Percentiles rank a stretch among this genome's conserved stretches.
Conservation (phyloP, 768 basidiomycete species). For the Collybiopsis luxurians region DNA sequence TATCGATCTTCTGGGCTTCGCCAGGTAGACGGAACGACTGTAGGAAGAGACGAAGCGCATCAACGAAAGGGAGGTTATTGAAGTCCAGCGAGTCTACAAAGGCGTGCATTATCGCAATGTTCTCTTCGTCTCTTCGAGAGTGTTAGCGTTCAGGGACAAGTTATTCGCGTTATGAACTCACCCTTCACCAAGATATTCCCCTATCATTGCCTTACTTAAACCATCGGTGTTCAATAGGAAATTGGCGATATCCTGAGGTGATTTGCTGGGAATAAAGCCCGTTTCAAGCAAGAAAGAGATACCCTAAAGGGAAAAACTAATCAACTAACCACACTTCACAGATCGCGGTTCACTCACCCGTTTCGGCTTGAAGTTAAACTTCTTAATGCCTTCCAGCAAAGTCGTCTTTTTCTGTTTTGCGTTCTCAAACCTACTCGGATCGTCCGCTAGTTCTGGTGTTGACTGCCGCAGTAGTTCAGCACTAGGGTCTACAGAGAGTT, state of each 20-base stretch:
- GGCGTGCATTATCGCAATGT: conserved; percentile 94
- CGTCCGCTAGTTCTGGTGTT: conserved; percentile 83
- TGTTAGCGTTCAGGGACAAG: background rate
- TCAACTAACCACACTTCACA: background rate
- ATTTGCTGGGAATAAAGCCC: conserved; percentile 76
- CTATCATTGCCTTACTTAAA: conserved; percentile 92
- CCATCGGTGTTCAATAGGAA: conserved; percentile 92
- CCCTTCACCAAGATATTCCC: conserved; percentile 98
- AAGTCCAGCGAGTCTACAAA: conserved; percentile 95
- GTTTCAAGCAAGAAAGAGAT: conserved; percentile 84
- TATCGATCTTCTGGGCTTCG: conserved; percentile 97
- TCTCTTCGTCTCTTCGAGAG: conserved; percentile 70
- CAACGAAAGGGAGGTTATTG: conserved; percentile 75
- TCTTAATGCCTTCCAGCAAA: conserved; percentile 90
- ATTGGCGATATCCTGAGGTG: conserved; percentile 75
- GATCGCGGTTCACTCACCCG: conserved; percentile 48
- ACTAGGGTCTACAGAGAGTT: conserved; percentile 45
- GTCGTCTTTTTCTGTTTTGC: conserved; percentile 97
- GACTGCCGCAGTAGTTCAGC: conserved; percentile 58
- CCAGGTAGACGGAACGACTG: conserved; percentile 97
- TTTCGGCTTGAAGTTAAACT: conserved; percentile 99
- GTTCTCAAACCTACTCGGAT: conserved; percentile 89
- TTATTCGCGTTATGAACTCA: conserved; percentile 34
- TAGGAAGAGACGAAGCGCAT: conserved; percentile 85
- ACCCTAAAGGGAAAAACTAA: conserved; percentile 49